These are phyloP conservation scores for Vinca minor DNA, from an alignment of 257 asterid species.

Conservation along the genomic window DNA sequence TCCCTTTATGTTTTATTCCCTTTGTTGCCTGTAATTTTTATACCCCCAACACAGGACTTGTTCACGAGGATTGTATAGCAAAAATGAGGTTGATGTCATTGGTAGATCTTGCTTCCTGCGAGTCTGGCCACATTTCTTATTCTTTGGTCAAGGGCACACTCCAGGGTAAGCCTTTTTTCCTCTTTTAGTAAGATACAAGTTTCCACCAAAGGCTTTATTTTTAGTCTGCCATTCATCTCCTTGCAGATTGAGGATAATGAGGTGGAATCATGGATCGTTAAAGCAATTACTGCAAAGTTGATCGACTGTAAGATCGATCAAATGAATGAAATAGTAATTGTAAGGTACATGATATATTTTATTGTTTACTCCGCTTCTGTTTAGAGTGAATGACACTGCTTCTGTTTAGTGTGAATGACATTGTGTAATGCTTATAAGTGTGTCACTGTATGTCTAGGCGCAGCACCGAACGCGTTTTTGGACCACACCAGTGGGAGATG, in stretches of 20 bases:
- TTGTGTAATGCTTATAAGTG: conserved; percentile 5
- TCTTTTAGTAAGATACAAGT: not conserved
- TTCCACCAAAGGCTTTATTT: conserved; percentile 8
- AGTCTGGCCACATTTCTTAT: conserved; percentile 67
- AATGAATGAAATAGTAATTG: conserved; percentile 64
- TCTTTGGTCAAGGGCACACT: conserved; percentile 66
- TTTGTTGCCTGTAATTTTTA: conserved; percentile 12
- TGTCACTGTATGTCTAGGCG: conserved; percentile 43
- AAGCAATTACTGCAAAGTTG: conserved; percentile 78
- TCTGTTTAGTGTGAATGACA: not conserved
- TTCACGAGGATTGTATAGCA: conserved; percentile 72
- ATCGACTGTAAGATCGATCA: conserved; percentile 90
- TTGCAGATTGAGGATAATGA: conserved; percentile 66
- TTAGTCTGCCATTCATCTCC: not conserved
- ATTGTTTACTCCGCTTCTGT: not conserved
- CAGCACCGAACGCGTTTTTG: conserved; percentile 65
- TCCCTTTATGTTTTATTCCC: not conserved
- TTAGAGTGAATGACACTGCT: no score
- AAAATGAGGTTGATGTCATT: conserved; percentile 88
- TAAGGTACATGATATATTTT: conserved; percentile 41
- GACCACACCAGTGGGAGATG: conserved; percentile 60
- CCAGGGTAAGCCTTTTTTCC: conserved; percentile 33
- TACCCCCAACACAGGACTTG: conserved; percentile 50
- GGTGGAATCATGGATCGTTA: conserved; percentile 85
- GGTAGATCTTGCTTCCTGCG: conserved; percentile 61